Evolutionary conservation across 164 flowering plant species (phyloP).

Genomic region (Piper longum): DNA sequence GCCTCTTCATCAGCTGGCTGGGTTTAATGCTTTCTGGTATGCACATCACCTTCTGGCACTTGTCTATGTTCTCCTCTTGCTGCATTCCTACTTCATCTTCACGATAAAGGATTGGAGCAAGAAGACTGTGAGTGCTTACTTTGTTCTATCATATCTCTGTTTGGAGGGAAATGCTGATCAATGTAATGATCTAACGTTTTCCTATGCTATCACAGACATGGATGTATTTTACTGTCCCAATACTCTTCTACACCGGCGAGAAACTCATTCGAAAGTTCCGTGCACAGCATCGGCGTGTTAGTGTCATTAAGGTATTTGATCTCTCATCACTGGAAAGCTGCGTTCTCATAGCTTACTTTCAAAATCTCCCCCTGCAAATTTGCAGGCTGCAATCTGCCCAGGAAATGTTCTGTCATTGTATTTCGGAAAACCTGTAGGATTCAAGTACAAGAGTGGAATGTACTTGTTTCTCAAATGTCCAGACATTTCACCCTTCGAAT

Average conservation of each 20-base stretch:
- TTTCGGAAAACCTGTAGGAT: conserved; percentile 75
- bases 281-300: conserved; percentile 31
- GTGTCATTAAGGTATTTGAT: conserved; percentile 44
- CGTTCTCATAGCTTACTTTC: neutral
- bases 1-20: conserved; percentile 57
- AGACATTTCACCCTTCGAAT: conserved; percentile 67
- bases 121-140: conserved; percentile 47
- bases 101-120: conserved; percentile 41
- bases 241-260: conserved; percentile 48
- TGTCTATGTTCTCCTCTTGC: conserved; percentile 46
- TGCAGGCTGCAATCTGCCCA: conserved; percentile 59
- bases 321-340: neutral
- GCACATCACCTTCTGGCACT: conserved; percentile 78
- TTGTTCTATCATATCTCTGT: neutral
- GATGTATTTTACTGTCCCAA: conserved; percentile 70
- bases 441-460: conserved; percentile 92
- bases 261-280: conserved; percentile 25
- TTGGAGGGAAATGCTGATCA: neutral
- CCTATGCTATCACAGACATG: conserved; percentile 58
- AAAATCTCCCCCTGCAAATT: conserved; percentile 2
- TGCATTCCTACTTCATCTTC: conserved; percentile 56
- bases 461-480: conserved; percentile 88
- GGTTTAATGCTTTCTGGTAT: conserved; percentile 97
- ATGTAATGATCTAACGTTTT: conserved; percentile 1
- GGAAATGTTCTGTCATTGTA: conserved; percentile 84